Evolutionary conservation across 345 rosid genomes (phyloP).

Genomic region (Lumnitzera littorea): DNA sequence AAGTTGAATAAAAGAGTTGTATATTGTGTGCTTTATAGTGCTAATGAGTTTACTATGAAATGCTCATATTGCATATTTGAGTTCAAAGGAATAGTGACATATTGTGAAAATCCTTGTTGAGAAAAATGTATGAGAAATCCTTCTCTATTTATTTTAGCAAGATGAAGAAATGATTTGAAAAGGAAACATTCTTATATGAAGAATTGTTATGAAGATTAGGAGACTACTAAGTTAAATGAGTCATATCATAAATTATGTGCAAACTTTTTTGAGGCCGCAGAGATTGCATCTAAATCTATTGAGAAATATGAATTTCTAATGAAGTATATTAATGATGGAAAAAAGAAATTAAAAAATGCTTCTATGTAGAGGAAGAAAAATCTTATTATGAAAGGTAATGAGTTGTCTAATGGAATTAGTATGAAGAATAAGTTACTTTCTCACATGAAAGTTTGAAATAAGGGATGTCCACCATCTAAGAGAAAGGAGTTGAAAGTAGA

Average conservation of each 20-base stretch:
- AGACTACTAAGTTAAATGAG: background rate
- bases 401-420: too few species aligned
- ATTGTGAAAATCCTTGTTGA: constrained; percentile 31
- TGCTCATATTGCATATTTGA: constrained; percentile 44
- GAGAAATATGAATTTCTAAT: constrained; percentile 5
- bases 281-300: constrained; percentile 1
- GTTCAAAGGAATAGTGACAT: constrained; percentile 37
- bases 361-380: too few species aligned
- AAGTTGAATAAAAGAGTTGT: constrained; percentile 20
- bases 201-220: constrained; percentile 2
- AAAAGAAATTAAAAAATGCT: constrained; percentile 7
- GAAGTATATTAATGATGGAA: constrained; percentile 8
- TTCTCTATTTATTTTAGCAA: constrained; percentile 26
- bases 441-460: too few species aligned
- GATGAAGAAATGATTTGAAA: constrained; percentile 48
- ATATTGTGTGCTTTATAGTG: constrained; percentile 36
- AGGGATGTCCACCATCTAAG: too few species aligned
- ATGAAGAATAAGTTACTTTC: too few species aligned
- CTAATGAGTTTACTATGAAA: constrained; percentile 29
- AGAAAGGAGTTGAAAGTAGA: too few species aligned
- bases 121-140: constrained; percentile 46
- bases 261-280: constrained; percentile 4
- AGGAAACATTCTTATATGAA: constrained; percentile 10
- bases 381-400: too few species aligned
- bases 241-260: background rate